These are phyloP conservation scores for Ophiostoma piceae DNA, from an alignment of 2,329 filamentous ascomycete genomes.

Conservation along the genomic window DNA sequence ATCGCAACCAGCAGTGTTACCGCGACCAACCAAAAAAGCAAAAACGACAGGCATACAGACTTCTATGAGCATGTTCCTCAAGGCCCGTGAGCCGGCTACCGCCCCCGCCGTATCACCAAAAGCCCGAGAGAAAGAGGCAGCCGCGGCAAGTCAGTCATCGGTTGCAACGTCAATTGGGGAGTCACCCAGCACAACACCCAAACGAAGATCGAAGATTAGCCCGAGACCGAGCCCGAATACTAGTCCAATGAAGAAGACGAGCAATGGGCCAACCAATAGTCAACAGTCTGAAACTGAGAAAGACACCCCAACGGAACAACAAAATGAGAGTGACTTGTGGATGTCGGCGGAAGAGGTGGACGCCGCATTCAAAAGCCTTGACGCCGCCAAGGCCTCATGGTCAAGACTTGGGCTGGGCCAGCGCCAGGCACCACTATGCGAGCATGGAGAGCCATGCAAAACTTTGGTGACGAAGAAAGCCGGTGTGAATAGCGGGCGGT, in stretches of 20 bases:
- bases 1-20: not conserved
- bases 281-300: not conserved
- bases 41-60: slow-evolving; percentile 24
- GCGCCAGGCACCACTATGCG: slow-evolving; percentile 62
- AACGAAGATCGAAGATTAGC: not conserved
- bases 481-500: slow-evolving; percentile 70
- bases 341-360: slow-evolving; percentile 49
- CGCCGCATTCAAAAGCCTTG: slow-evolving; percentile 59
- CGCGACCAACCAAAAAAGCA: slow-evolving; percentile 19
- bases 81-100: not conserved
- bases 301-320: not conserved
- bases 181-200: no score
- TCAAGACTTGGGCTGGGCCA: slow-evolving; percentile 67
- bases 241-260: not conserved
- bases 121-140: not conserved
- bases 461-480: slow-evolving; percentile 81
- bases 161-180: not conserved
- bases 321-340: slow-evolving; percentile 25
- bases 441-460: slow-evolving; percentile 84
- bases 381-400: slow-evolving; percentile 77
- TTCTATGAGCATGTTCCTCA: slow-evolving; percentile 27
- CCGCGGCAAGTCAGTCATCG: not conserved
- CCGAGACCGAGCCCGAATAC: not conserved
- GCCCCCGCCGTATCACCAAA: not conserved
- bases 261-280: not conserved